Conservation (phyloP, 2,329 filamentous ascomycete genomes). For the Mycosphaerella sp. region DNA sequence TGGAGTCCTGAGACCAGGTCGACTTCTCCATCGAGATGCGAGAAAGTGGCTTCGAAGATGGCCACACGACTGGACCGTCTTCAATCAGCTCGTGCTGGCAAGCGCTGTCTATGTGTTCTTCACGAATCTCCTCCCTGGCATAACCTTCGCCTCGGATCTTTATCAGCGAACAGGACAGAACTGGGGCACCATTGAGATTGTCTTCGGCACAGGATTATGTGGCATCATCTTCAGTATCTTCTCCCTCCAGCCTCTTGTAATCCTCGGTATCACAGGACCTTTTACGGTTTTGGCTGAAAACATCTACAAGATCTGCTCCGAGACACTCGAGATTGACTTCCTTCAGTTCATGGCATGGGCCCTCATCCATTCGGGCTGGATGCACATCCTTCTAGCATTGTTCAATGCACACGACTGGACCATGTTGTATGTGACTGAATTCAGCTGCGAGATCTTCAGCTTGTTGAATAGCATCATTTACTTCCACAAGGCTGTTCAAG, state of each 20-base stretch:
- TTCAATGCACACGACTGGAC: constrained; percentile 66
- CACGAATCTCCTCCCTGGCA: constrained; percentile 60
- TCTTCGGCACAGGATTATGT: constrained; percentile 60
- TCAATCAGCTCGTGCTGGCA: constrained; percentile 59
- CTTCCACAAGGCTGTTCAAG: constrained; percentile 58
- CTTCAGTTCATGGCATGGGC: constrained; percentile 63
- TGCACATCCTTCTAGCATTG: constrained; percentile 58
- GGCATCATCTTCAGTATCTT: constrained; percentile 56
- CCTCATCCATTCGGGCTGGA: constrained; percentile 59
- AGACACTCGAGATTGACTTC: constrained; percentile 54
- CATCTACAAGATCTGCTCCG: constrained; percentile 54
- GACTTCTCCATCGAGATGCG: constrained; percentile 32
- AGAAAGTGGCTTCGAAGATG: constrained; percentile 29
- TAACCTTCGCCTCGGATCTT: constrained; percentile 61
- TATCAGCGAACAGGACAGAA: constrained; percentile 57
- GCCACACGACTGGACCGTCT: constrained; percentile 39
- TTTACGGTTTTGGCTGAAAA: constrained; percentile 63
- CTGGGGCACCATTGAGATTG: constrained; percentile 62
- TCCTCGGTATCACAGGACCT: constrained; percentile 60
- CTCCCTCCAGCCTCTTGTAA: constrained; percentile 59
- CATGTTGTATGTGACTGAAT: constrained; percentile 63
- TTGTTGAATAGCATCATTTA: constrained; percentile 63
- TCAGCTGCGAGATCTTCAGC: constrained; percentile 61
- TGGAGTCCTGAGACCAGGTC: constrained; percentile 28
- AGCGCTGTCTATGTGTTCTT: constrained; percentile 63